These are phyloP conservation scores for Apiospora pterosperma DNA, from an alignment of 2,329 filamentous ascomycete genomes.

Conservation along the genomic window DNA sequence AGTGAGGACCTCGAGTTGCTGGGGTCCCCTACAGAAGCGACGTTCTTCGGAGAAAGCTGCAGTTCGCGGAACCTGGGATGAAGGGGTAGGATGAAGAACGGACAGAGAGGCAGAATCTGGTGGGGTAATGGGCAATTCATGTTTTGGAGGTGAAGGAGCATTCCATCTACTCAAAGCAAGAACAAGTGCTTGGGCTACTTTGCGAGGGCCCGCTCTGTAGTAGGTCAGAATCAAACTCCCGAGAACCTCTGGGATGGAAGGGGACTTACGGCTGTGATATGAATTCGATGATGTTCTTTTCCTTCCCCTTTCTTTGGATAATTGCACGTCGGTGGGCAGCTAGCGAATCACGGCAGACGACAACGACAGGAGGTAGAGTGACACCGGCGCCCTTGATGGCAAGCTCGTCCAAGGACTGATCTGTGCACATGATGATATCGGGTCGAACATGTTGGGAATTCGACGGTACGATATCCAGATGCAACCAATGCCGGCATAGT, in stretches of 20 bases:
- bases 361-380: conserved; percentile 22
- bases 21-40: neutral
- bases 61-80: neutral
- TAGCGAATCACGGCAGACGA: conserved; percentile 30
- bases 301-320: conserved; percentile 12
- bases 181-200: neutral
- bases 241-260: neutral
- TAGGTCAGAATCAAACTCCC: neutral
- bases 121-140: neutral
- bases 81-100: neutral
- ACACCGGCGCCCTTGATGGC: conserved; percentile 3
- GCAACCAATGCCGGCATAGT: conserved; percentile 31
- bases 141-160: neutral
- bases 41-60: neutral
- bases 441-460: conserved; percentile 9
- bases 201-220: neutral
- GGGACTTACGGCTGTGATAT: conserved; percentile 34
- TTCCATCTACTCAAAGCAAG: conserved; percentile 22
- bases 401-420: conserved; percentile 13
- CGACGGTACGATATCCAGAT: conserved; percentile 21
- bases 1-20: neutral
- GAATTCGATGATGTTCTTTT: conserved; percentile 28
- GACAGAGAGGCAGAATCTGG: neutral
- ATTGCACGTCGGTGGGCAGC: conserved; percentile 21
- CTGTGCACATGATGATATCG: conserved; percentile 22